Conservation (phyloP, 2,329 filamentous ascomycete genomes). For the Lasiodiplodia hormozganensis region DNA sequence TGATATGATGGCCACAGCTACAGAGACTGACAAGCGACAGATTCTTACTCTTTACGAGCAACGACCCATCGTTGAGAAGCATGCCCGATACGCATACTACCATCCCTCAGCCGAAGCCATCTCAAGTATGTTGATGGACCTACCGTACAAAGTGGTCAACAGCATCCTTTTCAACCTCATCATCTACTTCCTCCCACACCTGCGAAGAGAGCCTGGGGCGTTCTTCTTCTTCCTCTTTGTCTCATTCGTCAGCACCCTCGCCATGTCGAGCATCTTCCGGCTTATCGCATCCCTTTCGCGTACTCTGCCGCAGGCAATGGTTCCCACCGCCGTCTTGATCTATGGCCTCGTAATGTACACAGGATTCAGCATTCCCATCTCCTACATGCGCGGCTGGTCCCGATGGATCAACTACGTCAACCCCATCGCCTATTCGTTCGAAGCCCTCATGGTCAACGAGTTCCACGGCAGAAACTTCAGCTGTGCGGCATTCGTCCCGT, state of each 20-base stretch:
- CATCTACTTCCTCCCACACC: conserved; percentile 58
- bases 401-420: conserved; percentile 82
- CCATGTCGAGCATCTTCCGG: conserved; percentile 55
- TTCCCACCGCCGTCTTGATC: conserved; percentile 61
- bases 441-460: conserved; percentile 79
- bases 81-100: conserved; percentile 81
- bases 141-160: conserved; percentile 54
- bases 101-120: conserved; percentile 83
- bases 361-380: conserved; percentile 60
- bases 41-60: conserved; percentile 83
- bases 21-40: conserved; percentile 43
- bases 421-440: conserved; percentile 78
- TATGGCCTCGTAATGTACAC: conserved; percentile 66
- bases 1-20: too few relatives aligned
- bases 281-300: conserved; percentile 69
- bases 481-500: conserved; percentile 51
- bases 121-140: conserved; percentile 62
- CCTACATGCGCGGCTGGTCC: conserved; percentile 77
- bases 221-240: conserved; percentile 59
- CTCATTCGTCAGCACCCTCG: conserved; percentile 51
- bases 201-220: conserved; percentile 52
- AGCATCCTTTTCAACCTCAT: conserved; percentile 53
- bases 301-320: conserved; percentile 63
- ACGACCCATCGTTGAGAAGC: conserved; percentile 89
- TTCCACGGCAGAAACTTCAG: conserved; percentile 68